Evolutionary conservation across 768 basidiomycete species (phyloP).

Genomic region (Boletus patriciae): DNA sequence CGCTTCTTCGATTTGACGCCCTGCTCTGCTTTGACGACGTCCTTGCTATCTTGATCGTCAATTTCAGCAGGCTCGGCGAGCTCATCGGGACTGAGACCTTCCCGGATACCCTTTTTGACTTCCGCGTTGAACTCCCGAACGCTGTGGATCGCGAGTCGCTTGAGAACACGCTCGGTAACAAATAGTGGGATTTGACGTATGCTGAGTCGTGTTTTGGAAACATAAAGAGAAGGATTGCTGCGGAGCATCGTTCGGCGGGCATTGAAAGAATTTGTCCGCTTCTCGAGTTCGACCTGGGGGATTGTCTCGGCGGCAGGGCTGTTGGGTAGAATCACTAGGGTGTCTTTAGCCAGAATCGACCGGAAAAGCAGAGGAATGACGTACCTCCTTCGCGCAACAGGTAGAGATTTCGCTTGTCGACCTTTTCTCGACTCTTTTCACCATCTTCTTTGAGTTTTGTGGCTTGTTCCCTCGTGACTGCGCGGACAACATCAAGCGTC

Average conservation of each 20-base stretch:
- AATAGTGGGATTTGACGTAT: conserved; percentile 91
- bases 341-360: background rate
- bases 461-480: conserved; percentile 89
- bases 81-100: conserved; percentile 72
- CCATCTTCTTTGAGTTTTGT: conserved; percentile 85
- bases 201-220: conserved; percentile 92
- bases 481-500: conserved; percentile 85
- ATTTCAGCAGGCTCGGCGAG: conserved; percentile 44
- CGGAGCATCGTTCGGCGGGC: conserved; percentile 80
- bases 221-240: conserved; percentile 90
- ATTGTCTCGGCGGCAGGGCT: conserved; percentile 75
- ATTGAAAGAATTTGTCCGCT: conserved; percentile 81
- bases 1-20: conserved; percentile 27
- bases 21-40: conserved; percentile 26
- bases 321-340: conserved; percentile 84
- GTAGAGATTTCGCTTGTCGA: conserved; percentile 94
- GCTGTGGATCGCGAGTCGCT: conserved; percentile 82
- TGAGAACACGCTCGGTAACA: conserved; percentile 86
- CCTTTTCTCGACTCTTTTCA: conserved; percentile 81
- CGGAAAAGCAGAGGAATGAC: conserved; percentile 3
- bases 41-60: conserved; percentile 29
- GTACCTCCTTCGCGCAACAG: conserved; percentile 93
- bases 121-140: conserved; percentile 78
- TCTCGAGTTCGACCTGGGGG: conserved; percentile 75
- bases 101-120: conserved; percentile 59